Evolutionary conservation across 2,329 filamentous ascomycete genomes (phyloP), one percentile per base, ranked within the genome.

Genomic region (Talaromyces funiculosus): DNA sequence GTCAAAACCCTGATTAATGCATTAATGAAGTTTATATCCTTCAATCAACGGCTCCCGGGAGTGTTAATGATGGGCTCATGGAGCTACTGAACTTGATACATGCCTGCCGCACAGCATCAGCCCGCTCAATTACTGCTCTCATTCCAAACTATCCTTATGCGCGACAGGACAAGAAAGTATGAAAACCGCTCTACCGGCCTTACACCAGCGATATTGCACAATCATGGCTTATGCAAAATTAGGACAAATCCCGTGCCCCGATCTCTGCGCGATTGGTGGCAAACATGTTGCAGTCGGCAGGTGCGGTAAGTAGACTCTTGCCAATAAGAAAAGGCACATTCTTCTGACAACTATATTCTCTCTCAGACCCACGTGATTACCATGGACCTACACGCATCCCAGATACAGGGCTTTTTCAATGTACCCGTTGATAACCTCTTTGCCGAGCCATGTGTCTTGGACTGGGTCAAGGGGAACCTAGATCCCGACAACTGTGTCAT

Each of bases 21-120:
- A 31, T 37, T 20, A 38, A 29, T 57, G 33, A 68, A 86, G 92
- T 97, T 72, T 97, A 97, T 80, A 96, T 97, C 69, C 82, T 97
- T 62, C 93, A 97, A 78, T 96, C 92, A 18, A 96, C 93, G 51
- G 88, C 90, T 37, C 92, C 93, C 1, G 92, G 92, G 73, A 92
- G 96, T 73, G 94, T 97, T 80, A 97, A 97, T 78, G 92, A 97
- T 75, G 92, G 92, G 54, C 84, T 97, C 62, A 97, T 97, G 93
- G 93, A 97, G 78, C 84, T 97, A 43, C 85, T 97, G 67, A 97
- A 97, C 78, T 96, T 97, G 87, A 95, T 97, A 76, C 95, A 96
- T 73, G 93, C 93, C 65, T 97, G 92, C 82, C 88, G 90, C 73
- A 90, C 87, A 22, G 88, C 88, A 43, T 90, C 87, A 37, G 93